Percentiles rank a stretch among this genome's conserved stretches.
Evolutionary conservation across 2,329 filamentous ascomycete species (phyloP).

Genomic region (Pseudogymnoascus verrucosus): DNA sequence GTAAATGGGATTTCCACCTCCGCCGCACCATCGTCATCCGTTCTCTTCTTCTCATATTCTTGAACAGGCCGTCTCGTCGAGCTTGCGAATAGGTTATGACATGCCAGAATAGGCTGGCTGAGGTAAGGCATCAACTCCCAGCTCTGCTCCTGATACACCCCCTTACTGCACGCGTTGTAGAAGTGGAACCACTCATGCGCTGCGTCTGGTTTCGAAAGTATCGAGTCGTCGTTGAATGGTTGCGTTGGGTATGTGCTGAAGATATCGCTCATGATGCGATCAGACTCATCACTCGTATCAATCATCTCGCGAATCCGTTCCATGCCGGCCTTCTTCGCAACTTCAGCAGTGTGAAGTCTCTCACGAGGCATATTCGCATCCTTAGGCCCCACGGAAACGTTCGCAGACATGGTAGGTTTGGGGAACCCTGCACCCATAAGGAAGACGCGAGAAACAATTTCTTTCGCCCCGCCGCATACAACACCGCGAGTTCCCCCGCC

Average conservation of each 20-base stretch:
- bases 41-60: constrained; percentile 42
- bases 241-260: constrained; percentile 80
- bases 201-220: constrained; percentile 75
- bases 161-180: constrained; percentile 73
- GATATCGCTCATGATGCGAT: constrained; percentile 72
- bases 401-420: constrained; percentile 24
- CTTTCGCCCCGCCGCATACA: constrained; percentile 62
- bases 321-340: constrained; percentile 64
- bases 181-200: constrained; percentile 91
- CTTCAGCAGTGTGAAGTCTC: constrained; percentile 63
- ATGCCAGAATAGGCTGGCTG: constrained; percentile 76
- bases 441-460: constrained; percentile 72
- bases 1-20: constrained; percentile 63
- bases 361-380: constrained; percentile 36
- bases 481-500: constrained; percentile 64
- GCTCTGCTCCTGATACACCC: constrained; percentile 75
- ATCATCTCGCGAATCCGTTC: constrained; percentile 67
- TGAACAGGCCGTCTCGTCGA: constrained; percentile 39
- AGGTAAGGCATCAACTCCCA: constrained; percentile 90
- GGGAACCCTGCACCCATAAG: constrained; percentile 67
- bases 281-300: constrained; percentile 69
- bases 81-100: constrained; percentile 84
- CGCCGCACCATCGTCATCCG: constrained; percentile 34
- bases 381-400: constrained; percentile 16
- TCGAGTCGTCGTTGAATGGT: constrained; percentile 87